Evolutionary conservation across 2,329 filamentous ascomycete genomes (phyloP).

Genomic region (Lachnellula cervina): DNA sequence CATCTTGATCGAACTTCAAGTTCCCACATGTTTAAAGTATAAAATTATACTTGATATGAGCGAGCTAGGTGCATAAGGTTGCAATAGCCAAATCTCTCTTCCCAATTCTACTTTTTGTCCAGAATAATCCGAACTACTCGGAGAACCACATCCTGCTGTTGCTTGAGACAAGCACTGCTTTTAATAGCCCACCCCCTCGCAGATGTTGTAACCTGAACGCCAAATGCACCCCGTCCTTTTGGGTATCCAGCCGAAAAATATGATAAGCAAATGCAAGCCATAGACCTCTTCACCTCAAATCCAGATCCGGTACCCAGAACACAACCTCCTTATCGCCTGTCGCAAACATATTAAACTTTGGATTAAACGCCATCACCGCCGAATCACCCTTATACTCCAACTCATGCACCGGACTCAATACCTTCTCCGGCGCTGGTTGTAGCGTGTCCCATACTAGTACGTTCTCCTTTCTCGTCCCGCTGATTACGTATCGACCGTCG

Average conservation of each 20-base stretch:
- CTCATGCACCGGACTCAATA: conserved; percentile 58
- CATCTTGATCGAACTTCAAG: too few relatives aligned
- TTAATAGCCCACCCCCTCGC: too few relatives aligned
- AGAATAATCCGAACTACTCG: too few relatives aligned
- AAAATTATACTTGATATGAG: too few relatives aligned
- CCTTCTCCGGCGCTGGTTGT: conserved; percentile 48
- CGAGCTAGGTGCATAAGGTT: too few relatives aligned
- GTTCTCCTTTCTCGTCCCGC: conserved; percentile 66
- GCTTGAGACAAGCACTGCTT: too few relatives aligned
- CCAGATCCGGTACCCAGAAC: conserved; percentile 71
- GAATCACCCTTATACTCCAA: conserved; percentile 64
- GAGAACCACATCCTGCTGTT: too few relatives aligned
- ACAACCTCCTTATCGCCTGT: conserved; percentile 81
- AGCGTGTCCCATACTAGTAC: conserved; percentile 84
- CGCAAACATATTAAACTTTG: conserved; percentile 84
- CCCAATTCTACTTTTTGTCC: too few relatives aligned
- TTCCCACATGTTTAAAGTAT: too few relatives aligned
- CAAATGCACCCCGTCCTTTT: not conserved
- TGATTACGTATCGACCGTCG: conserved; percentile 83
- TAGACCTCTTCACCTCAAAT: conserved; percentile 7
- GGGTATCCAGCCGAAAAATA: not conserved
- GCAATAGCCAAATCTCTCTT: too few relatives aligned
- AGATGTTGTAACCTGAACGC: not conserved
- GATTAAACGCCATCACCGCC: conserved; percentile 81
- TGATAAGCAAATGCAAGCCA: not conserved